Conservation (phyloP, 441 rosid species). For the Raphanus hybrid region DNA sequence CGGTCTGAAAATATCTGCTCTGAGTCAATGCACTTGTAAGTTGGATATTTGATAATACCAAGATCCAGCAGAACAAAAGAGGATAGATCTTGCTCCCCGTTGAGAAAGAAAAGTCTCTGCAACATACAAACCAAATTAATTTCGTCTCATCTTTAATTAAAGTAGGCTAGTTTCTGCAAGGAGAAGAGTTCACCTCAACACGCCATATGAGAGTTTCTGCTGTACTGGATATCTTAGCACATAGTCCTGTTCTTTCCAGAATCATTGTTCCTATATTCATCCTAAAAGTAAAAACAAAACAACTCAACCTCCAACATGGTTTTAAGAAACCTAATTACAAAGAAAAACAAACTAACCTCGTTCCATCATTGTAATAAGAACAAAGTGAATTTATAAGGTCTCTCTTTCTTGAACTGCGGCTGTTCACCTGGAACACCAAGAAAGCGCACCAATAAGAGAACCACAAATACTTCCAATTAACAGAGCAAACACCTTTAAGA, state of each 20-base stretch:
- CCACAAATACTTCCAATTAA: not conserved
- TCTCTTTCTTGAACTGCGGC: constrained; percentile 63
- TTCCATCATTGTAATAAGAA: constrained; percentile 56
- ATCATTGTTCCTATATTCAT: constrained; percentile 52
- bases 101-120: constrained; percentile 96
- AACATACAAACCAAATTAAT: constrained; percentile 25
- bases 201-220: constrained; percentile 84
- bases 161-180: not conserved
- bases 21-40: constrained; percentile 67
- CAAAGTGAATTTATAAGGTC: constrained; percentile 64
- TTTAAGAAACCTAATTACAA: not conserved
- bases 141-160: not conserved
- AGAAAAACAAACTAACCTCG: constrained; percentile 50
- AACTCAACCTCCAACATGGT: constrained; percentile 9
- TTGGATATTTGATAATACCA: constrained; percentile 80
- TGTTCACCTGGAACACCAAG: not conserved
- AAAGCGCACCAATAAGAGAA: constrained; percentile 16
- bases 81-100: constrained; percentile 87
- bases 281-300: constrained; percentile 48
- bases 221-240: constrained; percentile 60
- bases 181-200: constrained; percentile 64
- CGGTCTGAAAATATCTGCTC: constrained; percentile 62
- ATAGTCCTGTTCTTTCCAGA: constrained; percentile 61
- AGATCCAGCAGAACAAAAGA: constrained; percentile 84
- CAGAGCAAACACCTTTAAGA: constrained; percentile 5